Percentiles rank a stretch among this genome's conserved stretches.
phyloP scores from a whole-genome alignment of 164 flowering plant genomes.

The Piper longum region DNA sequence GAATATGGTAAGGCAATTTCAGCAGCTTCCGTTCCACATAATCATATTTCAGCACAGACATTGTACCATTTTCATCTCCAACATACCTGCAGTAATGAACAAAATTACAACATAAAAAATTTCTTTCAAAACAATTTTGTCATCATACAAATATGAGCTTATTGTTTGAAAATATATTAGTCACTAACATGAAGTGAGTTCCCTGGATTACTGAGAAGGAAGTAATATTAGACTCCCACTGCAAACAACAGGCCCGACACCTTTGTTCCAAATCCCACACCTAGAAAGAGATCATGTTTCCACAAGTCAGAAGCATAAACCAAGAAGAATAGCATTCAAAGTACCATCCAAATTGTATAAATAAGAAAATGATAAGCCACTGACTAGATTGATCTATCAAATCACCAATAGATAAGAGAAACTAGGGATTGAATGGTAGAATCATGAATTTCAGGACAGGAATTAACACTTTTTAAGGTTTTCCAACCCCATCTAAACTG shows the following conservation, averaged over 20 bases:
- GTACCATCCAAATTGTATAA: background rate
- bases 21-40: constrained; percentile 38
- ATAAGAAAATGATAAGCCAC: background rate
- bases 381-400: too few species aligned
- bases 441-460: too few species aligned
- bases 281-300: constrained; percentile 17
- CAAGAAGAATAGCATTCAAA: background rate
- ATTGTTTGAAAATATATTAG: constrained; percentile 2
- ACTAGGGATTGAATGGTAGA: too few species aligned
- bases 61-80: constrained; percentile 68
- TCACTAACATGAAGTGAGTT: constrained; percentile 59
- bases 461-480: too few species aligned
- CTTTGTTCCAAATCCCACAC: constrained; percentile 75
- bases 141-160: constrained; percentile 1
- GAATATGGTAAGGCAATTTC: constrained; percentile 45
- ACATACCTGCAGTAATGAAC: constrained; percentile 33
- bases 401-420: too few species aligned
- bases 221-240: constrained; percentile 74
- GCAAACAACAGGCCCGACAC: constrained; percentile 31
- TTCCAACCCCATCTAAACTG: too few species aligned
- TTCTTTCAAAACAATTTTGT: background rate
- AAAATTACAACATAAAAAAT: too few species aligned
- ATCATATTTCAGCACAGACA: constrained; percentile 55
- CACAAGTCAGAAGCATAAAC: too few species aligned
- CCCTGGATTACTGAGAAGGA: constrained; percentile 60